Base-by-base conservation (phyloP, 768 basidiomycete genomes). In the Cystobasidium ongulense region DNA sequence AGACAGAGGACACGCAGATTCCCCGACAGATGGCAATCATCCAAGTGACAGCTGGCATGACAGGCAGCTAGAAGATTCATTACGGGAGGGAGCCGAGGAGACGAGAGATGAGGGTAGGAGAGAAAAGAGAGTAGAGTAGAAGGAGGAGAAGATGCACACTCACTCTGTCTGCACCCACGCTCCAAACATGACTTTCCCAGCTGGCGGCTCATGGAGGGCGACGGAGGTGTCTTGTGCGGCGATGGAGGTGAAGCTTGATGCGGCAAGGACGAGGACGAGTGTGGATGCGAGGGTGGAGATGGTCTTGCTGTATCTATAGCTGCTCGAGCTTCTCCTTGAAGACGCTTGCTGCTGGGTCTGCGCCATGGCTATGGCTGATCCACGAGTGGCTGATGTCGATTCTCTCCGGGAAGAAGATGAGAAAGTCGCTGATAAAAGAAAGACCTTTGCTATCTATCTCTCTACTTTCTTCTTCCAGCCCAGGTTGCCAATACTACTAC, bases 101-200 rank as follows among this genome's bases (percentile, higher is more conserved):
- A 15, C 1, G 23, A 13, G 1, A 7, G n/a, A 25, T 11, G 11
- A 31, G 11, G 15, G 43, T 23, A 7, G 64, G 27, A 15, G 2
- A 15, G 25, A 29, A 73, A 29, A n/a, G 25, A 35, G 54, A 23
- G 38, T 8, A 64, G 2, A 2, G 15, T 23, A 43, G 33, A 38
- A 64, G 5, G 33, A 36, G 10, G 31, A 41, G 13, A 64, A 59
- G 46, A 11, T 31, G 25, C 43, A 35, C 25, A 74, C 78, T 43
- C 65, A 76, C 76, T 70, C 35, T 65, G 78, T 74, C 38, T 79
- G 76, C 53, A 78, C 72, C 78, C 78, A 79, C 27, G 74, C 74
- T 2, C 78, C 78, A 36, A 78, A 74, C 61, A 78, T 36, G 71
- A 78, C 74, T 66, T 77, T 76, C 57, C 74, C 39, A 1, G 61